phyloP scores from a whole-genome alignment of 495 filamentous ascomycete genomes.

The Physcia stellaris region DNA sequence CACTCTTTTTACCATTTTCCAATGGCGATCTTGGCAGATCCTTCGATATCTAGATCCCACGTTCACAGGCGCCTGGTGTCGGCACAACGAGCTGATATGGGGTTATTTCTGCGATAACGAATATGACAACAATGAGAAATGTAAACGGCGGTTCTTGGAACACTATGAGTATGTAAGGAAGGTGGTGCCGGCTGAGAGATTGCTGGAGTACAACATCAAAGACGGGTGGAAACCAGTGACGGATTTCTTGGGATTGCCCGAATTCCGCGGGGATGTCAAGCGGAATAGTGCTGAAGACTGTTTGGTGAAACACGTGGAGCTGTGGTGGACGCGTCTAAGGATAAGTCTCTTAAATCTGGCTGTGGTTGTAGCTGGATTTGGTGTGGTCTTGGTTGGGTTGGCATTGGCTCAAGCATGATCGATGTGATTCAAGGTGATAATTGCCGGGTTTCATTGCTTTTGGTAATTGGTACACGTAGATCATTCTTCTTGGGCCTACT shows the following conservation, averaged over 20 bases:
- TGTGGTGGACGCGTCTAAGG: too few species aligned
- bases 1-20: slow-evolving; percentile 5
- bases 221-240: slow-evolving; percentile 17
- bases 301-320: too few species aligned
- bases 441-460: too few species aligned
- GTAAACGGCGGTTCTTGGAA: slow-evolving; percentile 13
- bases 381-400: too few species aligned
- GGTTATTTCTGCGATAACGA: slow-evolving; percentile 7
- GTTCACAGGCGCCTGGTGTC: slow-evolving; percentile 7
- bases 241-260: slow-evolving; percentile 1
- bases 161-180: slow-evolving; percentile 24
- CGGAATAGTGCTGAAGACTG: too few species aligned
- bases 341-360: too few species aligned
- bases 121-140: slow-evolving; percentile 6
- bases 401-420: too few species aligned
- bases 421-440: too few species aligned
- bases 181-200: slow-evolving; percentile 19
- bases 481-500: too few species aligned
- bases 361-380: too few species aligned
- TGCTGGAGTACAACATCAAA: slow-evolving; percentile 29
- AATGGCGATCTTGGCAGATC: slow-evolving; percentile 5
- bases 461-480: too few species aligned
- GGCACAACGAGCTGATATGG: slow-evolving; percentile 9
- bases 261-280: too few species aligned
- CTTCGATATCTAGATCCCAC: slow-evolving; percentile 9